Evolutionary conservation across 1,284 basidiomycete species (phyloP).

Genomic region (Macrocystidia cucumis): DNA sequence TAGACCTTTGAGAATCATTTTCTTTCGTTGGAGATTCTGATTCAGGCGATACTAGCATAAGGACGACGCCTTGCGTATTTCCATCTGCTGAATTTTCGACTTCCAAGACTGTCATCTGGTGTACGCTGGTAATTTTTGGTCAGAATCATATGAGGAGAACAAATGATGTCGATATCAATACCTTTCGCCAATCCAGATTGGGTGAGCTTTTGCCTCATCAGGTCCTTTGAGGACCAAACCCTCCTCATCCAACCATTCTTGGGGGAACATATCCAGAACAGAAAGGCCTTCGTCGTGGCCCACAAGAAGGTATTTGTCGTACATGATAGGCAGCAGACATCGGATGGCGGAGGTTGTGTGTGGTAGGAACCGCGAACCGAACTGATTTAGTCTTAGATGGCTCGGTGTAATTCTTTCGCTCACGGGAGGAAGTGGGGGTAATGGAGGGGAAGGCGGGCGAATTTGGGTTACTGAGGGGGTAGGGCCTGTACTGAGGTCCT

Average conservation of each 20-base stretch:
- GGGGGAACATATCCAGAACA: slow-evolving; percentile 71
- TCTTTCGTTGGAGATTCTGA: slow-evolving; percentile 36
- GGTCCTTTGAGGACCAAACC: slow-evolving; percentile 49
- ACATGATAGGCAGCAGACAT: slow-evolving; percentile 60
- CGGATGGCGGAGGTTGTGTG: slow-evolving; percentile 66
- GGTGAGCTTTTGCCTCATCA: slow-evolving; percentile 55
- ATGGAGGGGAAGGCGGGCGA: slow-evolving; percentile 21
- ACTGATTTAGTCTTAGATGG: slow-evolving; percentile 61
- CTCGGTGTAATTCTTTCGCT: slow-evolving; percentile 47
- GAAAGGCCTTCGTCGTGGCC: slow-evolving; percentile 73
- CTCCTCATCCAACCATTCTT: slow-evolving; percentile 46
- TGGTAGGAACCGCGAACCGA: slow-evolving; percentile 79
- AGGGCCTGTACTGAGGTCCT: no score
- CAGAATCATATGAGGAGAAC: not conserved
- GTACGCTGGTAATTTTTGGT: slow-evolving; percentile 38
- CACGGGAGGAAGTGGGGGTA: slow-evolving; percentile 34
- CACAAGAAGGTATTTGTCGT: slow-evolving; percentile 57
- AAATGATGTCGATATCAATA: slow-evolving; percentile 17
- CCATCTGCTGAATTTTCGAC: slow-evolving; percentile 51
- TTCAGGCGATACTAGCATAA: slow-evolving; percentile 62
- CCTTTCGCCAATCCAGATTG: slow-evolving; percentile 74
- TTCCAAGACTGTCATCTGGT: slow-evolving; percentile 70
- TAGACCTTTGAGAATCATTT: slow-evolving; percentile 39
- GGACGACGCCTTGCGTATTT: slow-evolving; percentile 63
- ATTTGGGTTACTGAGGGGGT: slow-evolving; percentile 18